phyloP scores from a whole-genome alignment of 352 stramenopile species.

The Phytophthora macrochlamydospora region DNA sequence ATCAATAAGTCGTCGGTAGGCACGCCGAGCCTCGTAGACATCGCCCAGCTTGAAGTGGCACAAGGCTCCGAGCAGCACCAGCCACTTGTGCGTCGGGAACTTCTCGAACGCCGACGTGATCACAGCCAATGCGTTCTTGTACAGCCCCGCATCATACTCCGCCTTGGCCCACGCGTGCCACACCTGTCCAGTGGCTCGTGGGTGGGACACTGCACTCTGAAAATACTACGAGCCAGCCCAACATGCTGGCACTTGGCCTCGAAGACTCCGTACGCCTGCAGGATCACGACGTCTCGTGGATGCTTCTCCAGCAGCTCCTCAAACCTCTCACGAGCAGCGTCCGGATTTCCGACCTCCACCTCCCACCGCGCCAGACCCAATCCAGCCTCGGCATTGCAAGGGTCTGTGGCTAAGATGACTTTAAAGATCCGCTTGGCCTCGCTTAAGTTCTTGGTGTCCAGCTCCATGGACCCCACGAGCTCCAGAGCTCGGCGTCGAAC shows the following conservation, averaged over 20 bases:
- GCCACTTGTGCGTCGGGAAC: slow-evolving; percentile 85
- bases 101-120: slow-evolving; percentile 60
- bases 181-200: slow-evolving; percentile 68
- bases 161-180: slow-evolving; percentile 89
- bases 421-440: slow-evolving; percentile 85
- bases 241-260: slow-evolving; percentile 77
- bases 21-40: slow-evolving; percentile 70
- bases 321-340: slow-evolving; percentile 67
- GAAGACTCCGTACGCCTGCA: slow-evolving; percentile 80
- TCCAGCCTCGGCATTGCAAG: slow-evolving; percentile 67
- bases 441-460: slow-evolving; percentile 71
- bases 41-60: slow-evolving; percentile 82
- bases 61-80: slow-evolving; percentile 80
- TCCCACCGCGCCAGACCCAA: slow-evolving; percentile 78
- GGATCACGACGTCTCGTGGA: slow-evolving; percentile 68
- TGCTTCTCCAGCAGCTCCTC: slow-evolving; percentile 55
- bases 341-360: slow-evolving; percentile 54
- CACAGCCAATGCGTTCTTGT: slow-evolving; percentile 76
- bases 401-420: slow-evolving; percentile 81
- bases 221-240: slow-evolving; percentile 67
- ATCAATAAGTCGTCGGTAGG: slow-evolving; percentile 76
- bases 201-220: slow-evolving; percentile 47
- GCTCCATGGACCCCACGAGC: slow-evolving; percentile 88
- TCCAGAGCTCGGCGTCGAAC: slow-evolving; percentile 78
- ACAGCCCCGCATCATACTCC: slow-evolving; percentile 79